Percentiles rank a stretch among this genome's conserved stretches.
Evolutionary conservation across 2,329 filamentous ascomycete genomes (phyloP).

Genomic region (Allantophomopsis cytisporea): DNA sequence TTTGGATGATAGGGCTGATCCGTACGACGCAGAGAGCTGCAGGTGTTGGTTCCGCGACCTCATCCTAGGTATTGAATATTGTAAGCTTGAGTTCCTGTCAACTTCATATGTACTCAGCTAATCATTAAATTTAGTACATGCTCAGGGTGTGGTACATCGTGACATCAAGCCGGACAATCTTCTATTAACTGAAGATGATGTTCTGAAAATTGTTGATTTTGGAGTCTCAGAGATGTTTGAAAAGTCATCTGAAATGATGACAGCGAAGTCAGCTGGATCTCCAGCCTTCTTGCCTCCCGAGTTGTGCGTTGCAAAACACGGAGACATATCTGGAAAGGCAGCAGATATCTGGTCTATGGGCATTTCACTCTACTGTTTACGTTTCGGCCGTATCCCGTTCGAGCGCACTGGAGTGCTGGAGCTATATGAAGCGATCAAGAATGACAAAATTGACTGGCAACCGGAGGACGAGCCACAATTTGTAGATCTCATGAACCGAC

Average conservation of each 20-base stretch:
- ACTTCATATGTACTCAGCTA: slow-evolving; percentile 4
- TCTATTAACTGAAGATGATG: slow-evolving; percentile 75
- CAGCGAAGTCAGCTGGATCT: slow-evolving; percentile 84
- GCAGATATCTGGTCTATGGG: slow-evolving; percentile 99
- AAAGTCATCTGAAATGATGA: slow-evolving; percentile 76
- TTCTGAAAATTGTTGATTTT: slow-evolving; percentile 97
- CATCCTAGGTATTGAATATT: slow-evolving; percentile 87
- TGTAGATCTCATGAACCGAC: slow-evolving; percentile 54
- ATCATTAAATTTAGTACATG: slow-evolving; percentile 51
- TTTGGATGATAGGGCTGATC: slow-evolving; percentile 67
- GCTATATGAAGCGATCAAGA: slow-evolving; percentile 78
- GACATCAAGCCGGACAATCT: slow-evolving; percentile 98
- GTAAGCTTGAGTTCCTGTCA: slow-evolving; percentile 31
- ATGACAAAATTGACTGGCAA: slow-evolving; percentile 49
- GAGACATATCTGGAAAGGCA: slow-evolving; percentile 75
- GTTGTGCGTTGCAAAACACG: slow-evolving; percentile 75
- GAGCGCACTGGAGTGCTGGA: slow-evolving; percentile 67
- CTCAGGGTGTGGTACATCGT: slow-evolving; percentile 86
- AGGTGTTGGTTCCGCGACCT: slow-evolving; percentile 90
- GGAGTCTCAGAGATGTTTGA: slow-evolving; percentile 99
- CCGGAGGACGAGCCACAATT: slow-evolving; percentile 54
- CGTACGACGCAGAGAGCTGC: slow-evolving; percentile 72
- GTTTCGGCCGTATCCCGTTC: slow-evolving; percentile 82
- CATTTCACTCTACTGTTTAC: slow-evolving; percentile 82
- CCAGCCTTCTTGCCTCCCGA: slow-evolving; percentile 92